These are phyloP conservation scores for Penicillium taxi DNA, from an alignment of 495 filamentous ascomycete species.

Conservation along the genomic window DNA sequence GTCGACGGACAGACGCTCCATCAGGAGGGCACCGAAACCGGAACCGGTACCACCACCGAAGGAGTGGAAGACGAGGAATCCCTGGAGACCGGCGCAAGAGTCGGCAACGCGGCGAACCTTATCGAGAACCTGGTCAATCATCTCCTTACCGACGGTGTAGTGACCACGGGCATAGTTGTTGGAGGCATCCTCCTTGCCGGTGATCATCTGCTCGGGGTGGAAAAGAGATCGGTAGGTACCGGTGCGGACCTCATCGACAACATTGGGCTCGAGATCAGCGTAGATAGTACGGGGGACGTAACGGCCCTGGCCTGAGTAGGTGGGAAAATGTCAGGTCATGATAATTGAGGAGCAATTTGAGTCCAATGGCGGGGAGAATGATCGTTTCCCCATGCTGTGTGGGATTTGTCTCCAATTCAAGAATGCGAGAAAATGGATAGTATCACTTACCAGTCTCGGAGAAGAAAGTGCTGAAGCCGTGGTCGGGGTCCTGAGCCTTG, in stretches of 20 bases:
- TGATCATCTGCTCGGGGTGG: slow-evolving; percentile 99
- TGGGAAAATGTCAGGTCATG: slow-evolving; percentile 13
- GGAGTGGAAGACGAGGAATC: slow-evolving; percentile 98
- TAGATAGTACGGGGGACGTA: slow-evolving; percentile 99
- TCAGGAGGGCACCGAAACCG: slow-evolving; percentile 93
- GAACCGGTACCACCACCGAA: slow-evolving; percentile 99
- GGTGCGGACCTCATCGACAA: slow-evolving; percentile 98
- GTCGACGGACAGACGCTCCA: slow-evolving; percentile 96
- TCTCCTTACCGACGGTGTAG: slow-evolving; percentile 98
- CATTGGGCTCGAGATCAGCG: slow-evolving; percentile 98
- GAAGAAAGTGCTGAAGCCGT: slow-evolving; percentile 99
- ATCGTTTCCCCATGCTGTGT: not conserved
- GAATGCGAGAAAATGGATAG: slow-evolving; percentile 5
- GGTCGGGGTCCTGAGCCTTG: slow-evolving; percentile 90
- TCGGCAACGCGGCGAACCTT: slow-evolving; percentile 93
- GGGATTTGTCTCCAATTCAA: not conserved
- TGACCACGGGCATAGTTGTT: slow-evolving; percentile 99
- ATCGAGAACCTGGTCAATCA: slow-evolving; percentile 95
- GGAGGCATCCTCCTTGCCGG: slow-evolving; percentile 97
- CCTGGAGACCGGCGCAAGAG: slow-evolving; percentile 94
- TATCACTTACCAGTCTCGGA: slow-evolving; percentile 82
- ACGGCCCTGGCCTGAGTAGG: slow-evolving; percentile 78
- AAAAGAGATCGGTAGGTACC: slow-evolving; percentile 92
- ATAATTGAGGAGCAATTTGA: slow-evolving; percentile 1
- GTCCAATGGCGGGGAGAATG: slow-evolving; percentile 4